Base-by-base conservation (phyloP, 2,329 filamentous ascomycete genomes). In the Penicillium sp. region DNA sequence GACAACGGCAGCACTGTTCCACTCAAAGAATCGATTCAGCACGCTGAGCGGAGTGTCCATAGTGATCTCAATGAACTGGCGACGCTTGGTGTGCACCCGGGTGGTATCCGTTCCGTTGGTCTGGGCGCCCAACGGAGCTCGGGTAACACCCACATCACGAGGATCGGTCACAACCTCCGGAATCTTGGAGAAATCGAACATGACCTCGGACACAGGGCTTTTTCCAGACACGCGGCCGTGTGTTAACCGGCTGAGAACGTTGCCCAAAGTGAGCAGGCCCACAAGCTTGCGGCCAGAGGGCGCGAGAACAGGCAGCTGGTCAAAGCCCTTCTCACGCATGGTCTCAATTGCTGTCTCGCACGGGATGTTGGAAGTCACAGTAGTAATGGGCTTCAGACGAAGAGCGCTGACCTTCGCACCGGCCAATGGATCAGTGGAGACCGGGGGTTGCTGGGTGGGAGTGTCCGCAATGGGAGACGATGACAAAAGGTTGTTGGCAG, bases 311-410 rank as follows among this genome's bases (percentile, higher is more conserved):
- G 94, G 94, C 39, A 99, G 87, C 76, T 99, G 95, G 69, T 99
- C 95, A 71, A 96, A 99, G 57, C 91, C 90, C 77, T 94, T 95
- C 68, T 99, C 94, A 62, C 93, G 90, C 94, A 99, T 97, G 56
- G 89, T 92, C 77, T 99, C 94, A 60, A 97, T 91, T 48, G 95
- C 94, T 61, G 93, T 89, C 58, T 89, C 83, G 75, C 92, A 95
- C 2, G 84, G 74, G 29, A 86, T 86, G 48, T 81, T 81, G 26
- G 86, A 81, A 23, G 85, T 77, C 49, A 99, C 83, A 8, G 92
- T 95, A 24, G 91, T 95, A 53, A 99, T 89, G 33, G 94, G 94
- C 77, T 96, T 99, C 53, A 99, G 81, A 56, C 93, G 86, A 15
- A 99, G 85, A 29, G 87, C 84, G 38, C 85, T 83, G 64, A 99